These are phyloP conservation scores for Saturnispora quitensis DNA, from an alignment of 805 yeast species.

Conservation along the genomic window DNA sequence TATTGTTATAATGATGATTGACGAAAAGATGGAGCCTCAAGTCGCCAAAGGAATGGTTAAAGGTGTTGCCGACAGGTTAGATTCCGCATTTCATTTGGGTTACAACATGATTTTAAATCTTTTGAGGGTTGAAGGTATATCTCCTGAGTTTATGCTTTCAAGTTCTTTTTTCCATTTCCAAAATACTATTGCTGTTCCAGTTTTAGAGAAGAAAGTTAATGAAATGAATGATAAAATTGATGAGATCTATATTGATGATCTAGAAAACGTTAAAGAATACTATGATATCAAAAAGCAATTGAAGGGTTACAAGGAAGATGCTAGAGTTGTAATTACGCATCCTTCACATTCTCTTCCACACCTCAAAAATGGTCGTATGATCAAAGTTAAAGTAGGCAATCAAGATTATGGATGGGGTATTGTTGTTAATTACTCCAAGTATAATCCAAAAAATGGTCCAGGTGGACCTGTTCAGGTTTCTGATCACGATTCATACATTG, in stretches of 20 bases:
- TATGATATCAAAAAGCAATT: conserved; percentile 73
- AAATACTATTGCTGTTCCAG: conserved; percentile 83
- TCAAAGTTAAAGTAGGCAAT: conserved; percentile 53
- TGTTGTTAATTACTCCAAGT: conserved; percentile 64
- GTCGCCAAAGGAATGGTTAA: conserved; percentile 99
- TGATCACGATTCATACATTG: conserved; percentile 86
- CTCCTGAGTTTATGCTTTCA: conserved; percentile 96
- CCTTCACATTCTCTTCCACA: conserved; percentile 82
- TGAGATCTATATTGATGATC: conserved; percentile 58
- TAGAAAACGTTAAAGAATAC: conserved; percentile 64
- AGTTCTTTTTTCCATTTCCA: conserved; percentile 93
- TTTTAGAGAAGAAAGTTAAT: conserved; percentile 58
- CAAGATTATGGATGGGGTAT: conserved; percentile 95
- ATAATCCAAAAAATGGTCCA: conserved; percentile 30
- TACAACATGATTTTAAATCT: conserved; percentile 94
- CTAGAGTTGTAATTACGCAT: conserved; percentile 75
- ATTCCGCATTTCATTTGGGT: conserved; percentile 95
- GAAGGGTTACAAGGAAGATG: conserved; percentile 61
- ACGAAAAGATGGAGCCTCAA: conserved; percentile 98
- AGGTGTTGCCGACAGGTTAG: conserved; percentile 96
- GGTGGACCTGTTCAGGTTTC: conserved; percentile 50
- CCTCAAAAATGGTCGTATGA: conserved; percentile 80
- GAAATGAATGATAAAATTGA: conserved; percentile 43
- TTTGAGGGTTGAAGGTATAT: conserved; percentile 95
- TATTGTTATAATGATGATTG: conserved; percentile 98